These are phyloP conservation scores for Lentinula edodes DNA, from an alignment of 768 basidiomycete genomes.

Conservation along the genomic window DNA sequence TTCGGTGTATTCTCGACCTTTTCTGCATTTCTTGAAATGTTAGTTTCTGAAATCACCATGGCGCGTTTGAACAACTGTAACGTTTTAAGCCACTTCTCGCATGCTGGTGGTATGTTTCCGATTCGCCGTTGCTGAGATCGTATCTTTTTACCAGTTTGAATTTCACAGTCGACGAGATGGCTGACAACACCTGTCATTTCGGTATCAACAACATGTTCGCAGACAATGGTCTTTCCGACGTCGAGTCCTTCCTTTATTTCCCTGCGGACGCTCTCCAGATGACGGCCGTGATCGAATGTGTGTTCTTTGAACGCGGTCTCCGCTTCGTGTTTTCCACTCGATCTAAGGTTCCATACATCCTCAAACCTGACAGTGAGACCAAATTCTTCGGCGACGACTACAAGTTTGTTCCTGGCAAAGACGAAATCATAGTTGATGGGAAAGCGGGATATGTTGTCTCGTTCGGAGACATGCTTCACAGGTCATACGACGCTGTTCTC, in stretches of 20 bases:
- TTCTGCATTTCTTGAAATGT: conserved; percentile 90
- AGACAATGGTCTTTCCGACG: conserved; percentile 81
- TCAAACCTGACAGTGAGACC: conserved; percentile 54
- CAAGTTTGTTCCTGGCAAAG: conserved; percentile 78
- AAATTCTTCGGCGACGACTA: conserved; percentile 67
- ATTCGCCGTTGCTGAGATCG: not conserved
- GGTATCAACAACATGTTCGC: conserved; percentile 85
- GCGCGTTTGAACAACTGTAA: conserved; percentile 89
- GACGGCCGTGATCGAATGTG: conserved; percentile 65
- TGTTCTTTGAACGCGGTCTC: conserved; percentile 79
- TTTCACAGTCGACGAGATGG: conserved; percentile 61
- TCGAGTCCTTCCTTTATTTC: conserved; percentile 80
- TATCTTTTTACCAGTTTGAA: not conserved
- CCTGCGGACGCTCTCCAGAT: conserved; percentile 82
- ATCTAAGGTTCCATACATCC: conserved; percentile 83
- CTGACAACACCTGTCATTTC: conserved; percentile 57
- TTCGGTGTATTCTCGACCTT: conserved; percentile 89
- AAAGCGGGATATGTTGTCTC: conserved; percentile 78
- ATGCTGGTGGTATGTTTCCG: conserved; percentile 62
- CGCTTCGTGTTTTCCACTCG: conserved; percentile 89
- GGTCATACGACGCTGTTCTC: conserved; percentile 79
- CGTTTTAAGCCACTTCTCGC: conserved; percentile 84
- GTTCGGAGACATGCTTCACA: conserved; percentile 84
- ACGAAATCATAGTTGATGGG: conserved; percentile 76
- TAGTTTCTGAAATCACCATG: conserved; percentile 86